Evolutionary conservation across 495 filamentous ascomycete species (phyloP).

Genomic region (Bryoglossum gracile): DNA sequence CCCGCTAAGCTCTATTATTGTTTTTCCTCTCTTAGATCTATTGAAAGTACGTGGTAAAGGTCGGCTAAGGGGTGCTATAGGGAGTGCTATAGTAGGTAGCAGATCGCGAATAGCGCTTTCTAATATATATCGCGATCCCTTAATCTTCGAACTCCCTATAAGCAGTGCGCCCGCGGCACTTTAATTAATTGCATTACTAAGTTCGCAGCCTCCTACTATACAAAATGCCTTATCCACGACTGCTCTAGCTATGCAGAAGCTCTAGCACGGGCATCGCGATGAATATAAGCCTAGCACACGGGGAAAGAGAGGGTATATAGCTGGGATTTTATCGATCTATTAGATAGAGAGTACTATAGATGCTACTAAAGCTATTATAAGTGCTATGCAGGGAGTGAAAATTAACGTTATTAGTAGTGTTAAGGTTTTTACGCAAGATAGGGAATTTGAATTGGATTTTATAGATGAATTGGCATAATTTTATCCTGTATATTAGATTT

Average conservation of each 20-base stretch:
- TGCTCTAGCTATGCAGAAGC: neutral
- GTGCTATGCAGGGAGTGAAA: neutral
- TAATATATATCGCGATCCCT: neutral
- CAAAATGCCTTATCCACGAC: neutral
- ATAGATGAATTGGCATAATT: neutral
- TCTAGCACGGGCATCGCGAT: too few species aligned
- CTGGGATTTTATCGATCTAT: neutral
- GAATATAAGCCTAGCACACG: neutral
- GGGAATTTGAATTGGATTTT: neutral
- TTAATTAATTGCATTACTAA: neutral
- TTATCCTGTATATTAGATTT: neutral
- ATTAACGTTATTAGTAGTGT: neutral
- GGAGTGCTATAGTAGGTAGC: neutral
- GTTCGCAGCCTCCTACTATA: neutral
- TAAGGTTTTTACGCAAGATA: neutral
- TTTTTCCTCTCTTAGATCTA: neutral
- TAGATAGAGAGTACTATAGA: neutral
- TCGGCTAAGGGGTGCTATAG: neutral
- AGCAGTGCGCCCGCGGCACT: neutral
- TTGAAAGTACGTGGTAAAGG: neutral
- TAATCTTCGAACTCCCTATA: neutral
- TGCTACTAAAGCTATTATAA: neutral
- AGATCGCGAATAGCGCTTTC: too few species aligned
- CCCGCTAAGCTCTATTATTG: neutral
- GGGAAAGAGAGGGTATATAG: neutral